phyloP scores from a whole-genome alignment of 495 filamentous ascomycete species.

The Penicilliopsis zonata region DNA sequence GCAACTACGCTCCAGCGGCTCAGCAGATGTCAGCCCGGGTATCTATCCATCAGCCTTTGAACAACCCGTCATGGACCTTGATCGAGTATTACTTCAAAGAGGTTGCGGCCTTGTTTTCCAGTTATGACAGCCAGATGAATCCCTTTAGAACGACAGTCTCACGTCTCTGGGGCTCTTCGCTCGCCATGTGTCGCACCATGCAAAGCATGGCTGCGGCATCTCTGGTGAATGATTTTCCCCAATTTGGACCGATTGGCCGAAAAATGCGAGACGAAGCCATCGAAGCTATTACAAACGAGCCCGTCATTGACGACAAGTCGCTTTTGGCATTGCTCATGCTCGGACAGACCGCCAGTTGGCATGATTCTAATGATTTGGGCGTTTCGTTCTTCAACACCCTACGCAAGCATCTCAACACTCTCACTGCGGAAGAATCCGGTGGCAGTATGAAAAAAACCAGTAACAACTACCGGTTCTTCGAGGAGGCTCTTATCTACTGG shows the following conservation, averaged over 20 bases:
- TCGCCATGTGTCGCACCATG: constrained; percentile 46
- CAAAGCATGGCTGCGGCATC: constrained; percentile 52
- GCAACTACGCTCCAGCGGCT: constrained; percentile 21
- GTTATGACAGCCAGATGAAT: constrained; percentile 46
- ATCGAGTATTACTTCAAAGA: constrained; percentile 52
- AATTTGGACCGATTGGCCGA: constrained; percentile 36
- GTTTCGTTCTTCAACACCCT: constrained; percentile 36
- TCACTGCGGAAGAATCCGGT: constrained; percentile 7
- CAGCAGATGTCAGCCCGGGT: constrained; percentile 14
- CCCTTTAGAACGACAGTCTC: constrained; percentile 44
- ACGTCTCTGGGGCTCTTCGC: constrained; percentile 41
- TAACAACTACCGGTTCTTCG: constrained; percentile 44
- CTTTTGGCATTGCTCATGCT: constrained; percentile 42
- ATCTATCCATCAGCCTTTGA: constrained; percentile 25
- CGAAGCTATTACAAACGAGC: constrained; percentile 33
- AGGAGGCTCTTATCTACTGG: constrained; percentile 47
- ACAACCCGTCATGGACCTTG: constrained; percentile 39
- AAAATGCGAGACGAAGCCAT: constrained; percentile 41
- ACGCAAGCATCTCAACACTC: constrained; percentile 30
- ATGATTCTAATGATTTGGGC: constrained; percentile 41
- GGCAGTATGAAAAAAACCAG: constrained; percentile 15
- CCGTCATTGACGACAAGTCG: constrained; percentile 33
- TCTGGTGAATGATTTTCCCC: constrained; percentile 42
- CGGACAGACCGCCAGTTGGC: constrained; percentile 46
- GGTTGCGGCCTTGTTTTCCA: constrained; percentile 44